Evolutionary conservation across 2,329 filamentous ascomycete species (phyloP).

Genomic region (Sphaerostilbella broomeana): DNA sequence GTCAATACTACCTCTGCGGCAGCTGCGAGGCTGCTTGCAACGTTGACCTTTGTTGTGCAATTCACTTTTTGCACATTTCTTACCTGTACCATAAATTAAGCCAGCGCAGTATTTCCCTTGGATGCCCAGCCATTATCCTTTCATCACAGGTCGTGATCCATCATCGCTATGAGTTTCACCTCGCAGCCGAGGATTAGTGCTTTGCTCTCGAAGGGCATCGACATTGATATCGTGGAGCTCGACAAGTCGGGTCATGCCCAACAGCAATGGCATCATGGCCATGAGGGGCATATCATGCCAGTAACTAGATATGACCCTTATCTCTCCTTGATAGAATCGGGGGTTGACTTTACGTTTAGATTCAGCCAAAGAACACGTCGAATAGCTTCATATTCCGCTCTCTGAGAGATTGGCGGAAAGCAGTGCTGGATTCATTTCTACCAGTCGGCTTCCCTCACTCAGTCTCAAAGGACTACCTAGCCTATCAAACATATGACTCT

Average conservation of each 20-base stretch:
- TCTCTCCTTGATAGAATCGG: not conserved
- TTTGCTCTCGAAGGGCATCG: slow-evolving; percentile 20
- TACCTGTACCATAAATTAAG: too few relatives aligned
- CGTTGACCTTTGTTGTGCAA: too few relatives aligned
- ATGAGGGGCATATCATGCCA: slow-evolving; percentile 20
- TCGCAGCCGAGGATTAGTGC: slow-evolving; percentile 18
- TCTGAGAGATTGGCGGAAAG: slow-evolving; percentile 31
- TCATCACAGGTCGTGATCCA: too few relatives aligned
- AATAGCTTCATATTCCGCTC: slow-evolving; percentile 24
- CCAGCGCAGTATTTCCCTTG: too few relatives aligned
- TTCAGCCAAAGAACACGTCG: slow-evolving; percentile 17
- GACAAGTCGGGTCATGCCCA: slow-evolving; percentile 33
- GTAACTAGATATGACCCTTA: slow-evolving; percentile 19
- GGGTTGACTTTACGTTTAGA: slow-evolving; percentile 13
- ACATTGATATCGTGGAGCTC: slow-evolving; percentile 30
- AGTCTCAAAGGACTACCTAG: slow-evolving; percentile 76
- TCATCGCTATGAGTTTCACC: too few relatives aligned
- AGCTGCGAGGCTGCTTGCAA: too few relatives aligned
- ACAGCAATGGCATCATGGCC: slow-evolving; percentile 28
- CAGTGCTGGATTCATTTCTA: slow-evolving; percentile 64
- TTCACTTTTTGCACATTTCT: too few relatives aligned
- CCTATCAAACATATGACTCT: slow-evolving; percentile 66
- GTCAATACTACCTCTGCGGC: too few relatives aligned
- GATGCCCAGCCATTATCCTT: too few relatives aligned
- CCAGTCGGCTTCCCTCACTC: slow-evolving; percentile 84